phyloP scores from a whole-genome alignment of 2,329 filamentous ascomycete genomes.

The Chalaropsis ovoidea region DNA sequence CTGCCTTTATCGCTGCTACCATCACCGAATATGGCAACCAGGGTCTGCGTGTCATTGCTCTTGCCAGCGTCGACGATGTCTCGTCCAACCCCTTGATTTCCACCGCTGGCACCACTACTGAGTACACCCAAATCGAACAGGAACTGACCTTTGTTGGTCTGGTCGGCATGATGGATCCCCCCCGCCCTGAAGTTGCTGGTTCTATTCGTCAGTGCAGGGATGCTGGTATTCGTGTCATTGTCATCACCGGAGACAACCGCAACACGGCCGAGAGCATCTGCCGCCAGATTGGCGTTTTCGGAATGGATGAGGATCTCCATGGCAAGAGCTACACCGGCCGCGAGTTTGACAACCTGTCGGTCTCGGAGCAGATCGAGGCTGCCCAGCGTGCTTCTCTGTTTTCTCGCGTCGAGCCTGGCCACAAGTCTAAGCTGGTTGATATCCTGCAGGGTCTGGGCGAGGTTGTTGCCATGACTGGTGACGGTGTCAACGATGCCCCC shows the following conservation, averaged over 20 bases:
- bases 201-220: constrained; percentile 84
- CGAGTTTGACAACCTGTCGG: constrained; percentile 78
- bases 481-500: constrained; percentile 96
- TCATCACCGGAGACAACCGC: constrained; percentile 96
- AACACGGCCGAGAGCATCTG: constrained; percentile 98
- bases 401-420: constrained; percentile 86
- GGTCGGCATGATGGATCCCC: constrained; percentile 93
- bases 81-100: constrained; percentile 57
- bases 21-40: constrained; percentile 83
- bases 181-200: constrained; percentile 76
- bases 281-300: constrained; percentile 91
- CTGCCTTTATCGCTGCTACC: constrained; percentile 62
- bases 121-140: constrained; percentile 83
- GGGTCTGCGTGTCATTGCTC: constrained; percentile 86
- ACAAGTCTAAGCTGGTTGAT: constrained; percentile 97
- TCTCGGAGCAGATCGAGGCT: constrained; percentile 69
- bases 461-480: constrained; percentile 97
- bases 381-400: constrained; percentile 82
- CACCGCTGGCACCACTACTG: constrained; percentile 67
- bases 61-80: constrained; percentile 74
- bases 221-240: constrained; percentile 90
- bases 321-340: constrained; percentile 94
- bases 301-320: constrained; percentile 63
- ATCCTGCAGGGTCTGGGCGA: constrained; percentile 85
- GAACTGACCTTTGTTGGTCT: constrained; percentile 90